These are phyloP conservation scores for Talaromyces sp. DNA, from an alignment of 2,329 filamentous ascomycete genomes.

Conservation along the genomic window DNA sequence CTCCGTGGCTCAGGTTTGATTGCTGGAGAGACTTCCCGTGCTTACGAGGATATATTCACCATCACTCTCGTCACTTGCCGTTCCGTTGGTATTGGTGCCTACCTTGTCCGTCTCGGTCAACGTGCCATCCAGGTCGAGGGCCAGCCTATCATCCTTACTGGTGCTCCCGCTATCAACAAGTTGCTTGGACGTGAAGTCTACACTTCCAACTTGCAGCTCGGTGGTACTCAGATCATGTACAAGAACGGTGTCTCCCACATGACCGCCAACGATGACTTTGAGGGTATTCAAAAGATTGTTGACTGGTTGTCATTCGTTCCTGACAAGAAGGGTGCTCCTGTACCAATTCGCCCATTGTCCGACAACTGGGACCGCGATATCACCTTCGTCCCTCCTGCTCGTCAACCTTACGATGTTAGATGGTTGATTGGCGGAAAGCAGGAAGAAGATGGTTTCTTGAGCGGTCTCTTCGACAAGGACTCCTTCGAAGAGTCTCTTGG, in stretches of 20 bases:
- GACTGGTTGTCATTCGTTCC: conserved; percentile 98
- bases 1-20: conserved; percentile 96
- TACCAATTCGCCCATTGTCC: conserved; percentile 82
- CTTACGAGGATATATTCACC: conserved; percentile 99
- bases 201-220: conserved; percentile 97
- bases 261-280: conserved; percentile 96
- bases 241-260: conserved; percentile 99
- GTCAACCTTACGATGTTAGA: conserved; percentile 86
- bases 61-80: conserved; percentile 96
- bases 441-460: conserved; percentile 77
- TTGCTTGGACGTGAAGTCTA: conserved; percentile 96
- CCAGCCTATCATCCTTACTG: conserved; percentile 97
- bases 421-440: conserved; percentile 90
- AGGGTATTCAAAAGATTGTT: conserved; percentile 95
- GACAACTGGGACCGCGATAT: conserved; percentile 94
- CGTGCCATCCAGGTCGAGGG: conserved; percentile 98
- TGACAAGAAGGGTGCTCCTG: conserved; percentile 87
- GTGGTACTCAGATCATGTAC: conserved; percentile 99
- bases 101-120: conserved; percentile 95
- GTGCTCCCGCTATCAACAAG: conserved; percentile 97
- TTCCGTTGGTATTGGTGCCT: conserved; percentile 98
- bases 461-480: conserved; percentile 92
- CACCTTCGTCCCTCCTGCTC: conserved; percentile 73
- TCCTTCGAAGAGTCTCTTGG: conserved; percentile 96
- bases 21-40: conserved; percentile 92